phyloP scores from a whole-genome alignment of 2,329 filamentous ascomycete species.

The Colletotrichum phormii region DNA sequence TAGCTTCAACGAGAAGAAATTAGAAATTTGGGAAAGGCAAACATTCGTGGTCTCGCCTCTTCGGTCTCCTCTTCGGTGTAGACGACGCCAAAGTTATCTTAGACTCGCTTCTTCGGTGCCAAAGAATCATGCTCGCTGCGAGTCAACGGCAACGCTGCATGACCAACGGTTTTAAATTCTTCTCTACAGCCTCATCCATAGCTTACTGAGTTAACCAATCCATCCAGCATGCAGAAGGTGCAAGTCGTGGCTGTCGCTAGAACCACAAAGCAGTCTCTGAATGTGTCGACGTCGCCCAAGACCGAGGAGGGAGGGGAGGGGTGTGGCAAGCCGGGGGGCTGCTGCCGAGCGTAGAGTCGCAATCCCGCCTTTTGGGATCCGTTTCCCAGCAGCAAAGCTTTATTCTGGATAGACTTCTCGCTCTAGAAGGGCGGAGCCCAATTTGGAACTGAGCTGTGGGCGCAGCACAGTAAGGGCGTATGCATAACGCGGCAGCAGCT shows the following conservation, averaged over 20 bases:
- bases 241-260: not conserved
- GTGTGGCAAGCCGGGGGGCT: not conserved
- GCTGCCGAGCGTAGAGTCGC: conserved; percentile 28
- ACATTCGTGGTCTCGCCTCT: conserved; percentile 28
- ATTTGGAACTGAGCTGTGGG: conserved; percentile 14
- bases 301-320: not conserved
- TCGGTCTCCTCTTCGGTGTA: conserved; percentile 8
- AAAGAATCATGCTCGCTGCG: not conserved
- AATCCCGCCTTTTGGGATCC: conserved; percentile 34
- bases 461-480: conserved; percentile 13
- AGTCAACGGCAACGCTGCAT: not conserved
- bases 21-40: conserved; percentile 4
- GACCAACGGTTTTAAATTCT: not conserved
- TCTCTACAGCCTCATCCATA: not conserved
- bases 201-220: not conserved
- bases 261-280: not conserved
- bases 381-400: conserved; percentile 24
- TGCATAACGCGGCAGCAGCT: conserved; percentile 19
- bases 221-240: not conserved
- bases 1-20: not conserved
- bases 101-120: conserved; percentile 11
- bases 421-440: conserved; percentile 32
- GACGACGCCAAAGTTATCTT: not conserved
- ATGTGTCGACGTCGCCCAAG: not conserved
- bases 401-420: conserved; percentile 24